Evolutionary conservation across 352 stramenopile genomes (phyloP), one percentile per base, ranked within the genome.

Genomic region (Phytophthora fragariae): DNA sequence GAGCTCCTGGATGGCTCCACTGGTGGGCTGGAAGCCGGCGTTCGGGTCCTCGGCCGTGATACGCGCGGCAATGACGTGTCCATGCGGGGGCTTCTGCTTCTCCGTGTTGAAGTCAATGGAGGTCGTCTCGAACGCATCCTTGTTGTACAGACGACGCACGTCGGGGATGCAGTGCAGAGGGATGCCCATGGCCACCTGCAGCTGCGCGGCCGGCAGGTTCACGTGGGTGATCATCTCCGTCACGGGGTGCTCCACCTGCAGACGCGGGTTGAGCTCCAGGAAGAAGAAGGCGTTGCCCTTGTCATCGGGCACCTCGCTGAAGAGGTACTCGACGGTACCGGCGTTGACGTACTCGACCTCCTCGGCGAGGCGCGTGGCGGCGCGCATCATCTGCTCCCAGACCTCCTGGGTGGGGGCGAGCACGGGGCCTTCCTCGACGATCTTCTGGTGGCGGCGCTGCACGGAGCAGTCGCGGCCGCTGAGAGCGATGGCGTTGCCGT

Each of bases 31-130:
- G 89, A 99, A 99, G 33, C 98, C 98, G 6, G 97, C 94, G 83
- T 99, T 99, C 35, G 98, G 98, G 89, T 99, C 99, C 80, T 99
- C 98, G 3, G 98, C 98, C 4, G 98, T 99, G 71, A 99, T 99
- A 73, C 98, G 97, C 44, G 98, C 98, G 29, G 98, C 98, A 65
- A 99, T 99, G 55, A 98, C 98, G 81, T 99, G 98, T 49, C 97
- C 95, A 52, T 94, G 82, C 17, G 92, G 90, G 15, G 86, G 80
- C 37, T 85, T 82, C 84, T 95, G 77, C 41, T 92, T 82, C 62
- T 95, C 87, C 31, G 66, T 91, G 31, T 98, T 89, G 85, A 99
- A 99, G 81, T 99, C 97, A 77, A 99, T 99, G 15, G 81, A 41
- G 56, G 90, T 86, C 39, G 84, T 95, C 52, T 94, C 94, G 62